A percentile compares a stretch with the other conserved stretches of the same genome.
Conservation (phyloP, 352 stramenopile genomes). For the Chloridella minuta region DNA sequence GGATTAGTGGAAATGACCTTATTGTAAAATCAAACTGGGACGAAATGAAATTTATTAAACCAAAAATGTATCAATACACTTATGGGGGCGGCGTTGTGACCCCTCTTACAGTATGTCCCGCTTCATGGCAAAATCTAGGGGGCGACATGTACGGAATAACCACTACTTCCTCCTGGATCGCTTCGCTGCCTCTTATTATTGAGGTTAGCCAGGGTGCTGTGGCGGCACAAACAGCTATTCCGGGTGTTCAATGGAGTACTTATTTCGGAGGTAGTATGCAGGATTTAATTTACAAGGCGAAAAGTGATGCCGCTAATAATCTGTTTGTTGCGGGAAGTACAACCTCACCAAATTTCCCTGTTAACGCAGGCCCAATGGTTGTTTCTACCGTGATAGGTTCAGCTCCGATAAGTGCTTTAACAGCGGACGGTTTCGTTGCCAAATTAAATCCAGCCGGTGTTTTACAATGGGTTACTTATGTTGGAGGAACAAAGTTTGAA, state of each 20-base stretch:
- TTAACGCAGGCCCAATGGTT: too few relatives aligned
- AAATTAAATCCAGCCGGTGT: too few relatives aligned
- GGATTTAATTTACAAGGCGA: not conserved
- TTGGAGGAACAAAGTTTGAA: too few relatives aligned
- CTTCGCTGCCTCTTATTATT: not conserved
- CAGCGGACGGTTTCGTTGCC: too few relatives aligned
- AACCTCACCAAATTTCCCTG: not conserved
- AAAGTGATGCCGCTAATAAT: not conserved
- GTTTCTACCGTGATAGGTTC: too few relatives aligned
- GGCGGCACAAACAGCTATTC: not conserved
- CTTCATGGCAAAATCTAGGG: not conserved
- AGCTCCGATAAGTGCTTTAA: too few relatives aligned
- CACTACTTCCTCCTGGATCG: not conserved
- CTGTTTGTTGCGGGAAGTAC: not conserved
- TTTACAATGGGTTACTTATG: too few relatives aligned
- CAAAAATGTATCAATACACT: too few relatives aligned
- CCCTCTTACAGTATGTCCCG: not conserved
- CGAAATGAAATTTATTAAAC: too few relatives aligned
- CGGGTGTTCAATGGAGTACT: not conserved
- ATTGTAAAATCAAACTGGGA: too few relatives aligned
- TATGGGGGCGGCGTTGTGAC: too few relatives aligned
- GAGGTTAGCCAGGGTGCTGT: not conserved
- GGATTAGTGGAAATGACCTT: too few relatives aligned
- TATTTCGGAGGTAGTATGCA: not conserved
- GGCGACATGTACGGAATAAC: not conserved